These are phyloP conservation scores for Fusarium citri DNA, from an alignment of 2,329 filamentous ascomycete genomes.

Conservation along the genomic window DNA sequence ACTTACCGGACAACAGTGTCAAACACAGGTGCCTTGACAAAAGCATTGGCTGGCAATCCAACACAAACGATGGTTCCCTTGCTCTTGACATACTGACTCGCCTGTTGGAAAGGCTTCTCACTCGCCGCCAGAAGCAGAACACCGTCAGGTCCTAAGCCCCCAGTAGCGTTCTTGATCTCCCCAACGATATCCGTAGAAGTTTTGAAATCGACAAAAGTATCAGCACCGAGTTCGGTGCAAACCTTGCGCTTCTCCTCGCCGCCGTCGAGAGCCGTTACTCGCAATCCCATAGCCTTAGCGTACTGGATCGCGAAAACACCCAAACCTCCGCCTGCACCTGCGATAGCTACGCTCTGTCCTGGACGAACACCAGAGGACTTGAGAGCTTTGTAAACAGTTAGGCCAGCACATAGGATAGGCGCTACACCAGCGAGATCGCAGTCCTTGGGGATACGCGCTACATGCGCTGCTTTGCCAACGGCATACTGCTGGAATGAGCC, in stretches of 20 bases:
- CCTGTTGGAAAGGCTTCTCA: constrained; percentile 94
- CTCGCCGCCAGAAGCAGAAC: constrained; percentile 85
- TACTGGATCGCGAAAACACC: constrained; percentile 83
- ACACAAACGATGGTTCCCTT: constrained; percentile 85
- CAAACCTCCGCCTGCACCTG: constrained; percentile 84
- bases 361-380: constrained; percentile 80
- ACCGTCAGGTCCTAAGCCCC: constrained; percentile 84
- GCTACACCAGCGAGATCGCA: constrained; percentile 78
- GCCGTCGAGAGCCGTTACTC: constrained; percentile 82
- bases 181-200: constrained; percentile 78
- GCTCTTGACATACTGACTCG: constrained; percentile 83
- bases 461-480: constrained; percentile 83
- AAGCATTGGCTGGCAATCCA: constrained; percentile 84
- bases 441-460: constrained; percentile 80
- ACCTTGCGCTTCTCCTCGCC: constrained; percentile 82
- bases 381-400: constrained; percentile 86
- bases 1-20: constrained; percentile 73
- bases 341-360: constrained; percentile 81
- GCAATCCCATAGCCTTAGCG: constrained; percentile 86
- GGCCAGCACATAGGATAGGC: constrained; percentile 83
- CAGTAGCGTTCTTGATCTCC: constrained; percentile 77
- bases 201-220: constrained; percentile 81
- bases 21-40: constrained; percentile 84
- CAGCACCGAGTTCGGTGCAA: constrained; percentile 75
- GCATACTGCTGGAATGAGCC: constrained; percentile 91